These are phyloP conservation scores for Plectosphaerella plurivora DNA, from an alignment of 2,329 filamentous ascomycete species.

Conservation along the genomic window DNA sequence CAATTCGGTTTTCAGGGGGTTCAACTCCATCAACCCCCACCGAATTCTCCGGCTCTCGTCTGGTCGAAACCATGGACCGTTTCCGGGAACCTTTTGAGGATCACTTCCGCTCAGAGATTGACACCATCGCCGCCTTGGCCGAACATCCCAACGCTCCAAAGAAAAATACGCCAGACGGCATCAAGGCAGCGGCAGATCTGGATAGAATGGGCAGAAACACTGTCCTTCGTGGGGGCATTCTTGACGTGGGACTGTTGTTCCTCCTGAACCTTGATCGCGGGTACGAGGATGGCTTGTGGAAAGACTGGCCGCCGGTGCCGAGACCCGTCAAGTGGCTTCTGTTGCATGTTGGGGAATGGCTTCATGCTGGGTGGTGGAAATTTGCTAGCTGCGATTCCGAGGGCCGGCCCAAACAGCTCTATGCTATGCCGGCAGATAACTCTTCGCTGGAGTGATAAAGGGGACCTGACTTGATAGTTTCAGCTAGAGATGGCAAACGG, in stretches of 20 bases:
- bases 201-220: background rate
- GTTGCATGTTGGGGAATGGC: background rate
- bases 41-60: background rate
- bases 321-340: background rate
- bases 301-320: background rate
- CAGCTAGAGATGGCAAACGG: too few relatives aligned
- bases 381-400: background rate
- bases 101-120: background rate
- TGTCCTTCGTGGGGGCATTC: background rate
- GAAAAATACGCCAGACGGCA: background rate
- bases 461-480: too few relatives aligned
- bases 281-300: background rate
- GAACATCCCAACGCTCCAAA: background rate
- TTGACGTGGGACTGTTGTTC: background rate
- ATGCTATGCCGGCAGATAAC: background rate
- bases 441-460: too few relatives aligned
- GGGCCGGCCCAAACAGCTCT: background rate
- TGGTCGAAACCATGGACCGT: background rate
- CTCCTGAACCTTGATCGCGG: background rate
- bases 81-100: background rate
- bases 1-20: constrained; percentile 42
- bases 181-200: background rate
- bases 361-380: background rate
- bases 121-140: background rate
- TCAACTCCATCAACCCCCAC: constrained; percentile 48